Conservation (phyloP, 768 basidiomycete genomes). For the Lactarius deliciosus region DNA sequence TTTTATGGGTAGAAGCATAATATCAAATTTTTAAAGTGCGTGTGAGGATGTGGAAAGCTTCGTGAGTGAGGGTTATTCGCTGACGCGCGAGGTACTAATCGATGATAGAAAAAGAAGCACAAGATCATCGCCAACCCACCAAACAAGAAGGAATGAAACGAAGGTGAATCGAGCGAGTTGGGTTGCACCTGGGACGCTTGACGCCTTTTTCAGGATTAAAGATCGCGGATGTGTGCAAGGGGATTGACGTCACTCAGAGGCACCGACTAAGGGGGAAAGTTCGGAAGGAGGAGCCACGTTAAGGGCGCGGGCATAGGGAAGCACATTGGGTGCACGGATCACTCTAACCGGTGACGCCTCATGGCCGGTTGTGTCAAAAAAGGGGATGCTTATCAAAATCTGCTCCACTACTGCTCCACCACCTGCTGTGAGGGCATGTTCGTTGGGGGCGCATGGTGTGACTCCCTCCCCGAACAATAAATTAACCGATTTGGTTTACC, state of each 20-base stretch:
- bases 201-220: background rate
- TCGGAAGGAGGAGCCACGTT: slow-evolving; percentile 11
- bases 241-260: background rate
- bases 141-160: background rate
- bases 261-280: background rate
- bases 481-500: slow-evolving; percentile 14
- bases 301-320: background rate
- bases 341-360: slow-evolving; percentile 3
- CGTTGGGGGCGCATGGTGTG: slow-evolving; percentile 8
- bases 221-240: too few relatives aligned
- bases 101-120: background rate
- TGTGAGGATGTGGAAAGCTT: background rate
- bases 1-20: background rate
- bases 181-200: background rate
- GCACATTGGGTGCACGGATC: background rate
- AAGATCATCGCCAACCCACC: background rate
- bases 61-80: background rate
- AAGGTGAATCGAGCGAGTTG: too few relatives aligned
- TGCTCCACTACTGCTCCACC: slow-evolving; percentile 16
- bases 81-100: background rate
- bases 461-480: slow-evolving; percentile 5
- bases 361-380: slow-evolving; percentile 16
- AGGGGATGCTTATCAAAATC: slow-evolving; percentile 15
- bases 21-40: background rate
- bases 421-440: slow-evolving; percentile 5